Conservation (phyloP, 1,284 basidiomycete genomes). For the Malassezia cuniculi region DNA sequence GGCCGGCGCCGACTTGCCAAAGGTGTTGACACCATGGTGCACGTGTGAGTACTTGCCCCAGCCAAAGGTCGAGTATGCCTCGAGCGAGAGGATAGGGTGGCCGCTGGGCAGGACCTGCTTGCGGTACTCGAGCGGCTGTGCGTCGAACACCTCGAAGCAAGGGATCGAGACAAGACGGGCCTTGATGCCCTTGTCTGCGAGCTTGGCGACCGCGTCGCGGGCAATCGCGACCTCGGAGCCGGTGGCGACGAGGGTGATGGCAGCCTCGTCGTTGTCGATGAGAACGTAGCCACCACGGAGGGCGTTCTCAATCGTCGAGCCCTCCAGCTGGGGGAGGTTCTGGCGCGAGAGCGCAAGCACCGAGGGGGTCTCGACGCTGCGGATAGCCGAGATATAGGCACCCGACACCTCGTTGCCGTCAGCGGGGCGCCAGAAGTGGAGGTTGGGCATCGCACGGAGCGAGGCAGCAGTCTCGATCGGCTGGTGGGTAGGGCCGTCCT, state of each 20-base stretch:
- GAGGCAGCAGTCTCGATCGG: constrained; percentile 77
- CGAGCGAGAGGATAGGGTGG: constrained; percentile 75
- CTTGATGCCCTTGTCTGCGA: constrained; percentile 57
- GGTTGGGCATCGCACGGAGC: constrained; percentile 77
- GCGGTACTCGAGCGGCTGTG: constrained; percentile 66
- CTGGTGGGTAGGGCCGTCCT: constrained; percentile 93
- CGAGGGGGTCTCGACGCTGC: constrained; percentile 64
- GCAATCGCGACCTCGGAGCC: constrained; percentile 80
- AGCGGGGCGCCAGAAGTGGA: constrained; percentile 59
- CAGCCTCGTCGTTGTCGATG: constrained; percentile 59
- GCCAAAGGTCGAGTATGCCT: constrained; percentile 54
- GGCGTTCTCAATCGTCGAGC: constrained; percentile 72
- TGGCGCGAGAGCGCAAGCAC: constrained; percentile 71
- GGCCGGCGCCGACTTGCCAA: constrained; percentile 76
- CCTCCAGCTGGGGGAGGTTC: constrained; percentile 82
- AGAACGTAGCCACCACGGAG: constrained; percentile 77
- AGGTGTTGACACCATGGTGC: constrained; percentile 29
- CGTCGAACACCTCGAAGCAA: constrained; percentile 78
- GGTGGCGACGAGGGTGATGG: constrained; percentile 73
- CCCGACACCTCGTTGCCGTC: constrained; percentile 90
- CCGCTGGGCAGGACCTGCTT: constrained; percentile 74
- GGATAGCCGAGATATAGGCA: constrained; percentile 67
- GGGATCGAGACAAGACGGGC: constrained; percentile 74
- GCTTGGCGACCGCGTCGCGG: constrained; percentile 65
- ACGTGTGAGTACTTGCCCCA: constrained; percentile 44